Evolutionary conservation across 225 moss, liverwort and hornwort species (phyloP).

Genomic region (Rhytidiadelphus loreus): DNA sequence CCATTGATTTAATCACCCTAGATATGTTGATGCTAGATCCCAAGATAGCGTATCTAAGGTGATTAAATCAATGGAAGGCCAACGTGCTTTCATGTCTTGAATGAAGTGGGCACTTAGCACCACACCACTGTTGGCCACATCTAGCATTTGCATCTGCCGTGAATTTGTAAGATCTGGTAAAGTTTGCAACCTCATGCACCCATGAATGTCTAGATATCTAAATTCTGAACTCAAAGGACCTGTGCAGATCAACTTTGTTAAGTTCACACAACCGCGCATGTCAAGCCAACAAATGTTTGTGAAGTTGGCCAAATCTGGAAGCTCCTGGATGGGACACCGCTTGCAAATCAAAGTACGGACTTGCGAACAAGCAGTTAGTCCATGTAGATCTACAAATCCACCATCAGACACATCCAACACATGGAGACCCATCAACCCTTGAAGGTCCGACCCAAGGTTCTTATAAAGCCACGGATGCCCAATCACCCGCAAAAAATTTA

Average conservation of each 20-base stretch:
- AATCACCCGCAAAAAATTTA: background rate
- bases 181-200: background rate
- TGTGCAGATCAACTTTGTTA: background rate
- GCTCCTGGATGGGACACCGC: background rate
- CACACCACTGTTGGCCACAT: background rate
- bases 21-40: too few species aligned
- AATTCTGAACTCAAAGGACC: background rate
- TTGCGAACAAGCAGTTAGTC: background rate
- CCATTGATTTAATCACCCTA: too few species aligned
- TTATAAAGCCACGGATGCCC: background rate
- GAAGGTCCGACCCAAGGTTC: background rate
- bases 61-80: background rate
- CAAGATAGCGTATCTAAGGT: background rate
- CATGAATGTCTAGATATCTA: background rate
- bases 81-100: background rate
- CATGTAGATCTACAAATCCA: background rate
- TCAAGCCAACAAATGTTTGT: background rate
- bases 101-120: background rate
- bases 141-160: background rate
- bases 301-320: background rate
- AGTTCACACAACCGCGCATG: accelerated
- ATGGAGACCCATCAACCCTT: accelerated
- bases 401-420: background rate
- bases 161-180: background rate
- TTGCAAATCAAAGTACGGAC: background rate